Evolutionary conservation across 805 yeast genomes (phyloP).

Genomic region (Candida taoyuanica): DNA sequence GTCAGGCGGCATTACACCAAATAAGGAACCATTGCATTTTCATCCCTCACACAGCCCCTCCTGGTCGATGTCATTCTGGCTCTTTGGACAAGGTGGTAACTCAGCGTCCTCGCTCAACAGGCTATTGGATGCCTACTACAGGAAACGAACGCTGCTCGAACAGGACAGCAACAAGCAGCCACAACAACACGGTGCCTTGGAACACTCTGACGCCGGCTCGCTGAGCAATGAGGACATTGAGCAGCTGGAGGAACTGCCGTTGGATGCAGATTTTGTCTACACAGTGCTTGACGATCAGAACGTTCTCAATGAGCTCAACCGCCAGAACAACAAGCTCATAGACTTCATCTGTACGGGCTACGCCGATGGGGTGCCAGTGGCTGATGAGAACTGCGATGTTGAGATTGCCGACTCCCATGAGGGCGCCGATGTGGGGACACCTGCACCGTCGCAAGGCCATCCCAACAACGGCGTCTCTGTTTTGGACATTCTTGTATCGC

Average conservation of each 20-base stretch:
- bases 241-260: slow-evolving; percentile 9
- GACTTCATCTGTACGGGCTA: slow-evolving; percentile 49
- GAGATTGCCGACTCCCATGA: neutral
- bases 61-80: slow-evolving; percentile 41
- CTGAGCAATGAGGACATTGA: slow-evolving; percentile 8
- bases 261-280: slow-evolving; percentile 32
- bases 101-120: slow-evolving; percentile 33
- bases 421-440: neutral
- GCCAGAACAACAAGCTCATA: slow-evolving; percentile 39
- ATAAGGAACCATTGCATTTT: too few relatives aligned
- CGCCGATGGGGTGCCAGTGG: slow-evolving; percentile 20
- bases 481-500: slow-evolving; percentile 39
- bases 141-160: slow-evolving; percentile 15
- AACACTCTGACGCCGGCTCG: slow-evolving; percentile 6
- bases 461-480: slow-evolving; percentile 32
- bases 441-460: slow-evolving; percentile 2
- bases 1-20: too few relatives aligned
- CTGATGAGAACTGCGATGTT: slow-evolving; percentile 16
- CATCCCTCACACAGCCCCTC: neutral
- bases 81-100: slow-evolving; percentile 36
- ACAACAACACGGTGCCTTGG: neutral
- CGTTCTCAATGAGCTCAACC: slow-evolving; percentile 33
- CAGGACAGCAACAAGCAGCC: slow-evolving; percentile 12
- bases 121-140: slow-evolving; percentile 38
- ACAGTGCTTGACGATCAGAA: slow-evolving; percentile 34